phyloP scores from a whole-genome alignment of 768 basidiomycete species.

The Strobilomyces dryophilus region DNA sequence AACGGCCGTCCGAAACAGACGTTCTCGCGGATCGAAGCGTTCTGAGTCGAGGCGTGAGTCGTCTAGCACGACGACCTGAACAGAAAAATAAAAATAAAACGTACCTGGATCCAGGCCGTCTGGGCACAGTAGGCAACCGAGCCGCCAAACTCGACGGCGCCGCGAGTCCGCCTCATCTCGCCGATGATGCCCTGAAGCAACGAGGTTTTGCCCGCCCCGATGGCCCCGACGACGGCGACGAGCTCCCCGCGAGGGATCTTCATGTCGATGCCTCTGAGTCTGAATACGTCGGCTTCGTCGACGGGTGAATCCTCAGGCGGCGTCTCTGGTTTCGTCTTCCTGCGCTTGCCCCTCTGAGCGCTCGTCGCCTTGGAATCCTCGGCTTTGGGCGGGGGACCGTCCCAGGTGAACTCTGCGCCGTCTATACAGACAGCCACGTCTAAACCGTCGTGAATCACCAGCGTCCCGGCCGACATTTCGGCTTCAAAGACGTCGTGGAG shows the following conservation, averaged over 20 bases:
- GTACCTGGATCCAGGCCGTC: slow-evolving; percentile 84
- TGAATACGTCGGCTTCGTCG: slow-evolving; percentile 48
- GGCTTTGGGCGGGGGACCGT: slow-evolving; percentile 58
- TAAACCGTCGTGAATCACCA: slow-evolving; percentile 49
- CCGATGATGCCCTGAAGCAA: slow-evolving; percentile 73
- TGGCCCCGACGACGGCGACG: too few relatives aligned
- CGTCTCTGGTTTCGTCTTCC: slow-evolving; percentile 13
- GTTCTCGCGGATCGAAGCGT: slow-evolving; percentile 85
- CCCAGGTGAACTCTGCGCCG: slow-evolving; percentile 83
- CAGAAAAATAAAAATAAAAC: too few relatives aligned
- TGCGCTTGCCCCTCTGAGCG: slow-evolving; percentile 1
- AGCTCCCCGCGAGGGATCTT: too few relatives aligned
- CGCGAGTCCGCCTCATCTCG: slow-evolving; percentile 74
- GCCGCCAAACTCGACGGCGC: slow-evolving; percentile 69
- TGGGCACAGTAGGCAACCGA: slow-evolving; percentile 82
- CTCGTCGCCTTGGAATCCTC: slow-evolving; percentile 25
- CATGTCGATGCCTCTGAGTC: slow-evolving; percentile 59
- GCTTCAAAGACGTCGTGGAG: slow-evolving; percentile 81
- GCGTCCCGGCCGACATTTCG: slow-evolving; percentile 62
- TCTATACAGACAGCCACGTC: slow-evolving; percentile 62
- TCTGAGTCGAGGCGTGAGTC: slow-evolving; percentile 34
- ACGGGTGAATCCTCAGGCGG: slow-evolving; percentile 30
- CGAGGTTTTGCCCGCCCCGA: slow-evolving; percentile 53
- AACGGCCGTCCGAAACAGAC: slow-evolving; percentile 84
- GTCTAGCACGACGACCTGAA: background rate